Percentiles rank a stretch among this genome's conserved stretches.
phyloP scores from a whole-genome alignment of 1,139 yeast genomes.

The Zygoascus meyerae region DNA sequence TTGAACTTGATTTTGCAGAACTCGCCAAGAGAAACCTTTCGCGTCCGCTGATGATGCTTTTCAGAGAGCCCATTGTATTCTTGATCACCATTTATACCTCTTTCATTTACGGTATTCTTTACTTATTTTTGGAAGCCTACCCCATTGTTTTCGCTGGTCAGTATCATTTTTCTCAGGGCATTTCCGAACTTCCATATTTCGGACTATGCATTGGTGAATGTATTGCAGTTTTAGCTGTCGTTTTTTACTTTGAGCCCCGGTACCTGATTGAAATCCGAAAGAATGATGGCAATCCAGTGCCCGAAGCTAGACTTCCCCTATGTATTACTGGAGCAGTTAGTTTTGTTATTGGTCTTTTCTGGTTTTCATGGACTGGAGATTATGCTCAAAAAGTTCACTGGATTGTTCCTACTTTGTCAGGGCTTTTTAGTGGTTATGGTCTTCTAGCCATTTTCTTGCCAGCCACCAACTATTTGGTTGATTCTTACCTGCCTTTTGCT shows the following conservation, averaged over 20 bases:
- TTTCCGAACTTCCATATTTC: constrained; percentile 45
- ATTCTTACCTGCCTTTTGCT: constrained; percentile 69
- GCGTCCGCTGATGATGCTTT: constrained; percentile 65
- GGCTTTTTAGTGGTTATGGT: constrained; percentile 68
- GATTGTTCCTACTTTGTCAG: constrained; percentile 80
- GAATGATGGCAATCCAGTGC: constrained; percentile 57
- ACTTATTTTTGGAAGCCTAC: constrained; percentile 69
- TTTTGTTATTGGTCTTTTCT: constrained; percentile 72
- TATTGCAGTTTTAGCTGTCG: constrained; percentile 35
- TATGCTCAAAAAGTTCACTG: constrained; percentile 65
- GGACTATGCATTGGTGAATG: constrained; percentile 48
- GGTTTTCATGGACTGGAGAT: constrained; percentile 84
- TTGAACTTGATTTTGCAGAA: constrained; percentile 54
- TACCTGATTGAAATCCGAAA: constrained; percentile 39
- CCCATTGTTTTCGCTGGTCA: constrained; percentile 60
- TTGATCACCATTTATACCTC: constrained; percentile 71
- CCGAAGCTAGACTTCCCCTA: constrained; percentile 74
- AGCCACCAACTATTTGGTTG: constrained; percentile 72
- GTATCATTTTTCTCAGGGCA: constrained; percentile 53
- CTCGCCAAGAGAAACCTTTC: constrained; percentile 62
- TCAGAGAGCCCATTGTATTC: constrained; percentile 67
- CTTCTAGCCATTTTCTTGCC: constrained; percentile 71
- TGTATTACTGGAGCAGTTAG: constrained; percentile 63
- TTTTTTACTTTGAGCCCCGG: constrained; percentile 31
- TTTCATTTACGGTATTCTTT: constrained; percentile 78